Base-by-base conservation (phyloP, 345 rosid species). In the Acer campestre region DNA sequence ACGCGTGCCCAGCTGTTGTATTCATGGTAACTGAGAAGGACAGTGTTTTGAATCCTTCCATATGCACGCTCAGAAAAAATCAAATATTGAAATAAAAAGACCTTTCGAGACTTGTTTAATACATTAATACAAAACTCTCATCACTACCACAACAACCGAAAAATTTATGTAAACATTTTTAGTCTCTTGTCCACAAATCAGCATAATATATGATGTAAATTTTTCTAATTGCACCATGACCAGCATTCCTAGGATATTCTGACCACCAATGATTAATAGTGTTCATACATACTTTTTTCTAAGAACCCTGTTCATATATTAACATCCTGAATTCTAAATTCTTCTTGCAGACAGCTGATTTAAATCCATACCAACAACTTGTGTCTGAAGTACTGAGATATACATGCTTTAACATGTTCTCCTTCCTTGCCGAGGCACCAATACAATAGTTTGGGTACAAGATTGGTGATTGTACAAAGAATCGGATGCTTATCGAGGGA, bases 371-470 rank as follows among this genome's bases (percentile, higher is more conserved):
- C 99, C 97, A 95, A 61, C 75, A 92, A 80, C 79, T 95, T 95
- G 85, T 93, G 97, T 59, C 82, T 87, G 82, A 95, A 89, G 83
- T 95, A 95, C 38, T 70, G 88, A 67, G 81, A 77, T 82, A 89
- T 80, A 80, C 79, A 48, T 5, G 61, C 56, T 59, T 80, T 82
- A 63, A 27, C 79, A 76, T 55, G 67, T 49, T 73, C 80, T 23
- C 82, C 89, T 81, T 83, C 78, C 78, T 76, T 82, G 66, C 88
- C 77, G 56, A 92, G 90, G 84, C 92, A 92, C 90, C 91, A 89
- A 56, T 11, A 68, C 23, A 92, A 78, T 67, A 93, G 84, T 85
- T 83, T 80, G 17, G 98, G 94, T 80, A 93, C 84, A 70, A 91
- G 81, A 70, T 79, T 68, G 53, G 79, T 64, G 68, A 75, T 78